Evolutionary conservation across 2,329 filamentous ascomycete genomes (phyloP).

Genomic region (Alternaria conjuncta): DNA sequence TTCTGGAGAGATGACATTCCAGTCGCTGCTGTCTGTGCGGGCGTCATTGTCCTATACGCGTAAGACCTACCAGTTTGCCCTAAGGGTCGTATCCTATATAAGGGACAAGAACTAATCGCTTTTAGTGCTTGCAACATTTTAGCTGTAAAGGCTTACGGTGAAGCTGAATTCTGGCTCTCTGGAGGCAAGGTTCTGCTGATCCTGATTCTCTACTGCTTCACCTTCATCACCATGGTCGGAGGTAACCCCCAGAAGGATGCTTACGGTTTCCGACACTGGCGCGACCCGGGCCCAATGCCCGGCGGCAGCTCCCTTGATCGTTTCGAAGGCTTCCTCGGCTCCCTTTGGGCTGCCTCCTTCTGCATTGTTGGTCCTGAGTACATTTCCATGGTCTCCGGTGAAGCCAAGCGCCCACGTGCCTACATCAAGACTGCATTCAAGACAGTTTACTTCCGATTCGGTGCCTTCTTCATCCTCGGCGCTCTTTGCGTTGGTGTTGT

Average conservation of each 20-base stretch:
- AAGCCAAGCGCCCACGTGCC: constrained; percentile 54
- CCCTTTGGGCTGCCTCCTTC: constrained; percentile 54
- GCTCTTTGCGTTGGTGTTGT: constrained; percentile 55
- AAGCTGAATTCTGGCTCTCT: constrained; percentile 55
- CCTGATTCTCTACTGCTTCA: constrained; percentile 54
- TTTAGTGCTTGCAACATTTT: constrained; percentile 55
- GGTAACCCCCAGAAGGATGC: constrained; percentile 52
- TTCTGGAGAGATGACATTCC: constrained; percentile 57
- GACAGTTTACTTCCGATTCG: constrained; percentile 56
- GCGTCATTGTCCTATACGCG: constrained; percentile 52
- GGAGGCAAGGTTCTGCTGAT: constrained; percentile 56
- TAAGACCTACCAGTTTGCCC: constrained; percentile 30
- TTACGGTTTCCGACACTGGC: constrained; percentile 56
- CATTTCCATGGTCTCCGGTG: constrained; percentile 56
- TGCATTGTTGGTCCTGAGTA: constrained; percentile 58
- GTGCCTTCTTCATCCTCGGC: constrained; percentile 55
- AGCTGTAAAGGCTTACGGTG: constrained; percentile 55
- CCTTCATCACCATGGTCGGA: constrained; percentile 55
- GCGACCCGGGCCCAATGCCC: constrained; percentile 43
- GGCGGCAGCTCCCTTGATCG: constrained; percentile 32
- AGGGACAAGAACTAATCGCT: constrained; percentile 17
- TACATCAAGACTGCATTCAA: constrained; percentile 58
- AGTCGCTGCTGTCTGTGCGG: constrained; percentile 50
- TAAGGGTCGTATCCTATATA: not conserved
- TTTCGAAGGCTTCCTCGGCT: constrained; percentile 49